Base-by-base conservation (phyloP, 148 eudicot genomes). In the Diospyros lotus region DNA sequence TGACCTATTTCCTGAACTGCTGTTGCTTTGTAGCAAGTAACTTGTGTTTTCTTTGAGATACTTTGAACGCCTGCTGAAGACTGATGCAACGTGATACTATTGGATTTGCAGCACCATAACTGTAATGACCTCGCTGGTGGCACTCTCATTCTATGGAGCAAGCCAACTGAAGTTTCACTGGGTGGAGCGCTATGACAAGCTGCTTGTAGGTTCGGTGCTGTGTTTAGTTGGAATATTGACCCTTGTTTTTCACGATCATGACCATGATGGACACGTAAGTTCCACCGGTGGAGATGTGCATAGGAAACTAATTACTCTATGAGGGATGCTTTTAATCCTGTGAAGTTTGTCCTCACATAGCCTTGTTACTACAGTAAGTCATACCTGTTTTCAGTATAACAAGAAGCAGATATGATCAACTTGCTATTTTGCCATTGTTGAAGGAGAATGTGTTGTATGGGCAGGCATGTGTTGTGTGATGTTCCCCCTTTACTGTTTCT, bases 141-240 rank as follows among this genome's bases (percentile, higher is more conserved):
- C 98, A 43, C 92, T 94, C 73, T 94, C 98, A n/a, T 94, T 86
- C 85, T 94, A 94, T 6, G 97, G 97, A 66, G 98, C 98, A 38
- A 94, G 97, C 83, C 98, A 94, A 79, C 84, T 94, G 63, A 94
- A 94, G 82, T 92, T 92, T 72, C 98, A 92, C 70, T 94, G 98
- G 97, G 93, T 94, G 80, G 98, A 94, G 83, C 90, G 92, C 39
- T 94, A 94, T 9, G 97, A 94, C 89, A 92, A 94, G 92, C 91
- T 94, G 80, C 92, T 94, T 7, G 98, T 94, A 3, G 98, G 98
- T 68, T 87, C 98, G 4, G 98, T 94, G 66, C 84, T 92, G 11
- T 90, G 98, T 86, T 78, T 90, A 76, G 98, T 92, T 18, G 98
- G 98, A 51, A 73, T 94, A 64, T 84, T 94, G 78, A 94, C 97